phyloP scores from a whole-genome alignment of 345 rosid genomes.

The Pistacia atlantica region DNA sequence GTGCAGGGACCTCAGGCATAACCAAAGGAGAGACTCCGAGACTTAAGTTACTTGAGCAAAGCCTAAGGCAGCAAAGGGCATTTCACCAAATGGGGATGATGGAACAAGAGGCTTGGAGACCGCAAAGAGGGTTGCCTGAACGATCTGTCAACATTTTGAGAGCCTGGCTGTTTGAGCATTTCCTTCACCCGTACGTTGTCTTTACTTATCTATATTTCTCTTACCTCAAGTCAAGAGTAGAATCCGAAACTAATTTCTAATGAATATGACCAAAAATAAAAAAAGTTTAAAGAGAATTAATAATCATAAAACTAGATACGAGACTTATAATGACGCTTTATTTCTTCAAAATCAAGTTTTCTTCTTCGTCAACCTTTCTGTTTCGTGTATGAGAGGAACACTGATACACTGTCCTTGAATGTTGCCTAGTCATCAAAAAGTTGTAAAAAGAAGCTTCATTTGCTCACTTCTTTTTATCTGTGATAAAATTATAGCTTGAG shows the following conservation, averaged over 20 bases:
- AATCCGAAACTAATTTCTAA: conserved; percentile 5
- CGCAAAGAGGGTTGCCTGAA: conserved; percentile 97
- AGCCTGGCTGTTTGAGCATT: conserved; percentile 99
- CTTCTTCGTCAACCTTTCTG: conserved; percentile 37
- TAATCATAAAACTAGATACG: background rate
- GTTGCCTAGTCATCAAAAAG: conserved; percentile 59
- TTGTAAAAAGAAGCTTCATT: conserved; percentile 51
- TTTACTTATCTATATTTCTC: conserved; percentile 2
- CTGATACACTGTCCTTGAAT: conserved; percentile 55
- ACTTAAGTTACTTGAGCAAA: conserved; percentile 78
- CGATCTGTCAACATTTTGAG: conserved; percentile 88
- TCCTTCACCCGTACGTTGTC: conserved; percentile 93
- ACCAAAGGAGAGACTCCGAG: conserved; percentile 97
- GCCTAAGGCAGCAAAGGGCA: conserved; percentile 86
- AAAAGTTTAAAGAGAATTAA: conserved; percentile 8
- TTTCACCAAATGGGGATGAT: conserved; percentile 97
- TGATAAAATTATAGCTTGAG: conserved; percentile 32
- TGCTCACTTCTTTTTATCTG: conserved; percentile 25
- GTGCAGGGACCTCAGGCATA: conserved; percentile 61
- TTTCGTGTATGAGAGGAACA: conserved; percentile 20
- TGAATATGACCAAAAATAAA: background rate
- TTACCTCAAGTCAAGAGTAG: background rate
- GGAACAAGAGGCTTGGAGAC: conserved; percentile 98
- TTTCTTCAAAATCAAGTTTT: conserved; percentile 36
- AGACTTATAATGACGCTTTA: conserved; percentile 23